Conservation (phyloP, 2,329 filamentous ascomycete species). For the Diplocarpon rosae region DNA sequence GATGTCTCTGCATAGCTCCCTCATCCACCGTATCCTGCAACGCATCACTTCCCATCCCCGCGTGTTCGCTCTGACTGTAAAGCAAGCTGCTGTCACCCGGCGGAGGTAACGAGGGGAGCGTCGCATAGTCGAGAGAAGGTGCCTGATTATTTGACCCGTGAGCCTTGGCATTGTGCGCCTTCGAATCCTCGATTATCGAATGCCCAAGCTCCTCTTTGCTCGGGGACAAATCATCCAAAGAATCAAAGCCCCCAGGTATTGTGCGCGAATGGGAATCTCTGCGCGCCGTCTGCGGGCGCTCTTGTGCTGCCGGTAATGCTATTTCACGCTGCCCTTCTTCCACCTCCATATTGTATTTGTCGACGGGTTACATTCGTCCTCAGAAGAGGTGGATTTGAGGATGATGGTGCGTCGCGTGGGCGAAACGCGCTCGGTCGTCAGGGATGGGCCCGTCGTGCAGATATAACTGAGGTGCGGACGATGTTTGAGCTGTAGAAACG, state of each 20-base stretch:
- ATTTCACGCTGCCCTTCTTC: slow-evolving; percentile 18
- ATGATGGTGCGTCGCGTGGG: neutral
- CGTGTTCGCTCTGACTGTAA: slow-evolving; percentile 21
- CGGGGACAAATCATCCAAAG: slow-evolving; percentile 21
- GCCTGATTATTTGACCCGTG: slow-evolving; percentile 15
- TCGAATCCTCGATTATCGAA: slow-evolving; percentile 16
- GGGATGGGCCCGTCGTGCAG: neutral
- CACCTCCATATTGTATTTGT: slow-evolving; percentile 23
- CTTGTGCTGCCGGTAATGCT: slow-evolving; percentile 7
- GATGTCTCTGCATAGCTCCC: slow-evolving; percentile 32
- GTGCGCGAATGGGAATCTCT: slow-evolving; percentile 20
- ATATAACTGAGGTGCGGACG: neutral
- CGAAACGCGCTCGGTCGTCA: slow-evolving; percentile 12
- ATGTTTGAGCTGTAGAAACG: neutral
- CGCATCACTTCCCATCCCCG: slow-evolving; percentile 15
- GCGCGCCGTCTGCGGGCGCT: slow-evolving; percentile 22
- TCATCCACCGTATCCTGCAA: slow-evolving; percentile 24
- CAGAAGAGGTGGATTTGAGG: neutral
- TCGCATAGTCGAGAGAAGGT: slow-evolving; percentile 18
- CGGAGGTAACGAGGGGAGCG: slow-evolving; percentile 20
- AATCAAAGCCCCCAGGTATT: slow-evolving; percentile 21
- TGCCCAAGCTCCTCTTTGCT: slow-evolving; percentile 20
- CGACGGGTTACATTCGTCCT: slow-evolving; percentile 22
- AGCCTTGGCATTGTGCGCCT: slow-evolving; percentile 12
- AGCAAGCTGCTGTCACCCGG: slow-evolving; percentile 23